Conservation (phyloP, 1,284 basidiomycete species). For the Ustilago crameri region DNA sequence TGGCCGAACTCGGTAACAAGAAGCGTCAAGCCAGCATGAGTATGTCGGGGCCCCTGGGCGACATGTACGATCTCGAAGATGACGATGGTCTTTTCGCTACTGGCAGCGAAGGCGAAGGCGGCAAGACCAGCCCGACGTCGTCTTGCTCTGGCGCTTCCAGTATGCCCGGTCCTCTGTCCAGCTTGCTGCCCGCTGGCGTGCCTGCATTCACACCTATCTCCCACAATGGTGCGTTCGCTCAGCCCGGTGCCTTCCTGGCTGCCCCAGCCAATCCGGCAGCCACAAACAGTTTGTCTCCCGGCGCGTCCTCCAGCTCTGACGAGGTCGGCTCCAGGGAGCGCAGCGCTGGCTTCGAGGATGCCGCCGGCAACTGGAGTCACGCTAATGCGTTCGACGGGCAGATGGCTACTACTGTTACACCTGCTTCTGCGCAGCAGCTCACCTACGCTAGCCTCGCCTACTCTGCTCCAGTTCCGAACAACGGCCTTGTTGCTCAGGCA, state of each 20-base stretch:
- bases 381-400: conserved; percentile 16
- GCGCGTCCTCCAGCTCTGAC: conserved; percentile 30
- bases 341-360: conserved; percentile 17
- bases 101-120: conserved; percentile 44
- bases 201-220: conserved; percentile 33
- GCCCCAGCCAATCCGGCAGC: conserved; percentile 9
- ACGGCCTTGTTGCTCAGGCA: conserved; percentile 13
- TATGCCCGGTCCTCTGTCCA: conserved; percentile 28
- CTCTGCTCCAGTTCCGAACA: conserved; percentile 17
- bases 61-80: conserved; percentile 43
- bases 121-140: conserved; percentile 42
- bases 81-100: conserved; percentile 38
- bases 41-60: conserved; percentile 12
- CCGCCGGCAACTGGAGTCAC: conserved; percentile 26
- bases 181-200: conserved; percentile 27
- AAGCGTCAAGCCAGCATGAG: conserved; percentile 22
- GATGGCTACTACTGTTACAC: neutral
- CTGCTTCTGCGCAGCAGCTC: conserved; percentile 10
- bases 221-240: conserved; percentile 13
- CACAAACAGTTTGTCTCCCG: conserved; percentile 26
- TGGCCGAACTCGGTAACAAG: conserved; percentile 48
- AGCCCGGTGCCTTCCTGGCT: conserved; percentile 12
- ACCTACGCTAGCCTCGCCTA: conserved; percentile 37
- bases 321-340: conserved; percentile 18
- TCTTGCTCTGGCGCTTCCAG: conserved; percentile 33